Evolutionary conservation across 768 basidiomycete genomes (phyloP).

Genomic region (Mrakia gelida): DNA sequence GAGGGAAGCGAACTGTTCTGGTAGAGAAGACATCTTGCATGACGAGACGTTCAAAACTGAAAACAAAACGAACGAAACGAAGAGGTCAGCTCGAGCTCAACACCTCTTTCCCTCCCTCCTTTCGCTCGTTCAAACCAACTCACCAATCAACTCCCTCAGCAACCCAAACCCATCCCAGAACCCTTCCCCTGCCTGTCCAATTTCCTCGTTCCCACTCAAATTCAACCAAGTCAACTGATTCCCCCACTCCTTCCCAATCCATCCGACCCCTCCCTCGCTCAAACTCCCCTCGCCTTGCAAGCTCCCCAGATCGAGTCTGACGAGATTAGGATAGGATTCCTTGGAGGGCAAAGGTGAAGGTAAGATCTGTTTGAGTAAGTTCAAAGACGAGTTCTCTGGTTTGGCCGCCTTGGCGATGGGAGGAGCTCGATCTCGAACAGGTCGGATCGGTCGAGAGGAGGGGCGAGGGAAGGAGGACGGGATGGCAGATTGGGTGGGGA

Average conservation of each 20-base stretch:
- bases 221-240: conserved; percentile 29
- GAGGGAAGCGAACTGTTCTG: conserved; percentile 20
- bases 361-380: neutral
- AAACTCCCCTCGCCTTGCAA: neutral
- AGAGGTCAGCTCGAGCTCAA: neutral
- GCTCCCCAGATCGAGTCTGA: conserved; percentile 24
- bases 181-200: neutral
- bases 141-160: conserved; percentile 29
- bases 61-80: neutral
- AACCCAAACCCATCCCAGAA: conserved; percentile 27
- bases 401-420: neutral
- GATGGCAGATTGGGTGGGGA: conserved; percentile 6
- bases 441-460: neutral
- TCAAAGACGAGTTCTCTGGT: conserved; percentile 18
- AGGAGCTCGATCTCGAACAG: neutral
- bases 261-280: conserved; percentile 15
- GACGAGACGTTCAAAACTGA: conserved; percentile 26
- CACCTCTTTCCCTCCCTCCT: too few relatives aligned
- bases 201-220: conserved; percentile 12
- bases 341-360: neutral
- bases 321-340: conserved; percentile 17
- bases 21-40: conserved; percentile 15
- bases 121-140: neutral
- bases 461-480: conserved; percentile 14
- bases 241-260: conserved; percentile 29